Percentiles rank a stretch among this genome's conserved stretches.
phyloP scores from a whole-genome alignment of 2,329 filamentous ascomycete genomes.

The Esteya vermicola region DNA sequence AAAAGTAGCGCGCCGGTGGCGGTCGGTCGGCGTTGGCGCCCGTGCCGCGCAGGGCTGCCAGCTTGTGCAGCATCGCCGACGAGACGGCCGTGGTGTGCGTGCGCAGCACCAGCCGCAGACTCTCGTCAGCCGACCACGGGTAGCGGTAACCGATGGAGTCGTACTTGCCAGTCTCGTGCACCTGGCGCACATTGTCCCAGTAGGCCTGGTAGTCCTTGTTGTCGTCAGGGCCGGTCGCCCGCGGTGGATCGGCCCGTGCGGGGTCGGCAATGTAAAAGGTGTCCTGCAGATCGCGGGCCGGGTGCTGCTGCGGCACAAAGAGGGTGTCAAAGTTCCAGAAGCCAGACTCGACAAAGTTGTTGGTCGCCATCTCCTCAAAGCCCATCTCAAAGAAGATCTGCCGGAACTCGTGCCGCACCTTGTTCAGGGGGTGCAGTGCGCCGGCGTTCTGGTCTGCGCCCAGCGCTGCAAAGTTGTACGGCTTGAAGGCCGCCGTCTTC shows the following conservation, averaged over 20 bases:
- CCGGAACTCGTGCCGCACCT: constrained; percentile 89
- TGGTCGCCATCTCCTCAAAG: constrained; percentile 95
- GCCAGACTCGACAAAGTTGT: constrained; percentile 84
- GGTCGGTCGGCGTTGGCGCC: constrained; percentile 54
- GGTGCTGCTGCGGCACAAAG: constrained; percentile 94
- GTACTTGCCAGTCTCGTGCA: constrained; percentile 84
- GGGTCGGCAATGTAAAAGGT: constrained; percentile 95
- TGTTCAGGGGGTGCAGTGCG: constrained; percentile 63
- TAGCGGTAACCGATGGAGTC: constrained; percentile 95
- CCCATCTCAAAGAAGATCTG: constrained; percentile 99
- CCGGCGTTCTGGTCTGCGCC: constrained; percentile 48
- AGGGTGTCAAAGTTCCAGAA: constrained; percentile 99
- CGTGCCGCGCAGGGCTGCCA: constrained; percentile 61
- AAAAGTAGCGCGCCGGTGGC: constrained; percentile 81
- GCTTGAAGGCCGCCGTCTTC: constrained; percentile 80
- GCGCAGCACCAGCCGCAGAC: constrained; percentile 72
- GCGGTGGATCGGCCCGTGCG: constrained; percentile 54
- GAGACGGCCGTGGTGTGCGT: constrained; percentile 94
- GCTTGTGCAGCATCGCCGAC: constrained; percentile 78
- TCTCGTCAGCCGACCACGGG: constrained; percentile 80
- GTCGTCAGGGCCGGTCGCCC: constrained; percentile 33
- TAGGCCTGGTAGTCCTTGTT: constrained; percentile 67
- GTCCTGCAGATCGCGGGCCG: constrained; percentile 91
- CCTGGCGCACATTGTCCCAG: constrained; percentile 73
- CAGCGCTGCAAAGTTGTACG: constrained; percentile 39